Evolutionary conservation across 192 early-diverging fungal species (phyloP), one percentile per base, ranked within the genome.

Genomic region (Gamsiella multidivaricata): DNA sequence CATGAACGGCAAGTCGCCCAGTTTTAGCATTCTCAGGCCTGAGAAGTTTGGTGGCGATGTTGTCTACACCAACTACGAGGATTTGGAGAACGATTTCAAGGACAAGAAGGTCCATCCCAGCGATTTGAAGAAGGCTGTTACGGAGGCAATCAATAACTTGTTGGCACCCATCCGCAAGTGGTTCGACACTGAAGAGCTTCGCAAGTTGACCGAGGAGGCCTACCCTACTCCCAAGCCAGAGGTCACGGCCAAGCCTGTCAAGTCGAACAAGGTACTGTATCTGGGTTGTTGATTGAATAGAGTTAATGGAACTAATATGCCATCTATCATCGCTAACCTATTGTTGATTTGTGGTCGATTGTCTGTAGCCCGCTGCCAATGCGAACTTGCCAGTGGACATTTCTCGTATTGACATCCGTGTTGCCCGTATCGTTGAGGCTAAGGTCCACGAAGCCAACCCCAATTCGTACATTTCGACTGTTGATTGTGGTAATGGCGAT

Each of bases 21-120:
- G 81, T 69, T 94, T 94, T 66, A 84, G 79, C 31, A 86, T 97
- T 43, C 52, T 79, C 54, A 88, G 98, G 34, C 87, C 90, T 41
- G 96, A 98, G 79, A 91, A 97, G 85, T 96, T 88, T 65, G 98
- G 98, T 32, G 98, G 98, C 7, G 85, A 97, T 81, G 83, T 91
- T 42, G 76, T 83, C 39, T 99, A 93, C 85, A 86, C 65, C 17
- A 76, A 51, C 60, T 94, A 82, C 65, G 86, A 93, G 60, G 82
- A 81, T 7, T 81, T 99, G 37, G 92, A 96, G 81, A 80, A 90
- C 26, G 96, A 95, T 64, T 99, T 97, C 74, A 86, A 81, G 43
- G 92, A 91, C 6, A 91, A 93, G 86, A 87, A 89, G 70, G 84
- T 99, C 22, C 95, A 97, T 80, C 98, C 98, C 15, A 92, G 92